These are phyloP conservation scores for Tetraselmis striata DNA, from an alignment of 139 green algal species.

Conservation along the genomic window DNA sequence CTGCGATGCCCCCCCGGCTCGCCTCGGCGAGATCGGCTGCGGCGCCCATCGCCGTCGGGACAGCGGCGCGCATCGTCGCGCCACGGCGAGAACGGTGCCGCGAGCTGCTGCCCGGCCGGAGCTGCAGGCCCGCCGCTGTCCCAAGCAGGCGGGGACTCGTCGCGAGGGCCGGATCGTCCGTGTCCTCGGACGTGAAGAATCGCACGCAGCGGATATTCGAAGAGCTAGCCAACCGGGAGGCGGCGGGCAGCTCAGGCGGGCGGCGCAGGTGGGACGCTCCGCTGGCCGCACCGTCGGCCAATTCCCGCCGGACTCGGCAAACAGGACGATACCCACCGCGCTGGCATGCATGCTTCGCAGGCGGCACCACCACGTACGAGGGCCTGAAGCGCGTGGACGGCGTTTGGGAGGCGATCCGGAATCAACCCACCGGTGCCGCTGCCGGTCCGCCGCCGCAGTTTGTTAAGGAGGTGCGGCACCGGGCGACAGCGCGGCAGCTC, in stretches of 20 bases:
- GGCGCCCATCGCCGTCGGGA: no score
- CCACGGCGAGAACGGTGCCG: no score
- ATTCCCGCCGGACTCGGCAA: conserved; percentile 33
- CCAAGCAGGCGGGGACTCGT: no score
- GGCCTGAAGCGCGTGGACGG: neutral
- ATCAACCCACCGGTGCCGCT: neutral
- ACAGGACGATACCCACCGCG: neutral
- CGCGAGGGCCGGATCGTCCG: no score
- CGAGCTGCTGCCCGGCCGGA: no score
- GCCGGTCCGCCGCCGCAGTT: conserved; percentile 42
- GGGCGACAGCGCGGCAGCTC: no score
- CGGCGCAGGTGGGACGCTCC: neutral
- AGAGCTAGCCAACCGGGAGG: conserved; percentile 10
- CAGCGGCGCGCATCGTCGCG: no score
- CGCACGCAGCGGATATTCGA: conserved; percentile 31
- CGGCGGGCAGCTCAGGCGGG: neutral
- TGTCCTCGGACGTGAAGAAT: neutral
- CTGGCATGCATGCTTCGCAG: conserved; percentile 6
- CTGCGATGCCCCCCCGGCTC: no score
- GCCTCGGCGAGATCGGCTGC: no score
- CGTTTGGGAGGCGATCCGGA: neutral
- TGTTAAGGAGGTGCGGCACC: conserved; percentile 31
- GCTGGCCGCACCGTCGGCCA: conserved; percentile 37
- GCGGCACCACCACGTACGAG: neutral
- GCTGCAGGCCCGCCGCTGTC: no score